Evolutionary conservation across 75 land plant species (phyloP), one percentile per base, ranked within the genome.

Genomic region (Pinus albicaulis): DNA sequence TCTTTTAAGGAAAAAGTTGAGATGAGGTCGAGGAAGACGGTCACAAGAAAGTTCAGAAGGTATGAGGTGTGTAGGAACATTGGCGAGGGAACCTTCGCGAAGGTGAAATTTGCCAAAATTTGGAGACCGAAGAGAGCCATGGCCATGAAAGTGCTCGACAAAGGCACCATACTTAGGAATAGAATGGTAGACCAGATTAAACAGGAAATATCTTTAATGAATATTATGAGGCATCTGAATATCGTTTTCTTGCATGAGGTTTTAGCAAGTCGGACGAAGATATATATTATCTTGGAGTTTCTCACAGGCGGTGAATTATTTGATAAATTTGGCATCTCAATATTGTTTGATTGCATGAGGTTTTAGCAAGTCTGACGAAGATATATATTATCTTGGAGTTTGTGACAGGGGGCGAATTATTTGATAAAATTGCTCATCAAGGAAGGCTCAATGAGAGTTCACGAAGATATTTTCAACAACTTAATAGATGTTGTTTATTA

Each of bases 121-220:
- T 89, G 41, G 96, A 93, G 81, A 91, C 92, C 2, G 92, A 94
- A 17, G 92, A 93, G 75, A 93, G 92, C 77, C 77, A 94, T 93
- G 12, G 96, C 96, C 70, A 86, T 93, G 96, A 93, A 93, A 71
- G 84, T 93, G 19, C 91, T 93, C 59, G 89, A 91, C 76, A 84
- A 91, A 20, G 81, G 76, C 72, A 86, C 94, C 65, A 91, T 93
- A 23, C 78, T 93, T 76, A 86, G 88, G 81, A 94, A 93, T 82
- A 89, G 84, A 78, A 93, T 93, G 96, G 89, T 84, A 65, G 92
- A 93, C 55, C 70, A 89, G 89, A 89, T 89, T 36, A 89, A 84
- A 71, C 76, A 80, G 63, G 86, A 89, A 69, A 82, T 89, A 69
- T 89, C 89, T 26, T 82, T 87, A 55, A 86, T 89, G 91, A 89